A percentile compares a stretch with the other conserved stretches of the same genome.
These are phyloP conservation scores for Cladosporium oxysporum DNA, from an alignment of 2,329 filamentous ascomycete genomes.

Conservation along the genomic window DNA sequence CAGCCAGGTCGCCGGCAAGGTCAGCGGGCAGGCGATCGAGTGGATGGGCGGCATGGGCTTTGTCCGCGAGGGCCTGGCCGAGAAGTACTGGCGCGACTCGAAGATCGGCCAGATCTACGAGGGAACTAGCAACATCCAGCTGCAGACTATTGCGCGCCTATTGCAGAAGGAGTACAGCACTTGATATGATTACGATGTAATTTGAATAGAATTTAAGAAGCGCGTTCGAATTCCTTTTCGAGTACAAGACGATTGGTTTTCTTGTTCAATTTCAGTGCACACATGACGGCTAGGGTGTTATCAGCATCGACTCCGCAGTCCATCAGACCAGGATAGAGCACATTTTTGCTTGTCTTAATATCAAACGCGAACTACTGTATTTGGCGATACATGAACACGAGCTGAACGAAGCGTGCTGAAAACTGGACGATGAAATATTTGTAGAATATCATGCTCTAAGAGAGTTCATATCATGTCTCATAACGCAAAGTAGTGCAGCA, in stretches of 20 bases:
- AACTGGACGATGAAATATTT: too few species aligned
- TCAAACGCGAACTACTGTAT: too few species aligned
- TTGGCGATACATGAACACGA: too few species aligned
- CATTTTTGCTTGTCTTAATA: too few species aligned
- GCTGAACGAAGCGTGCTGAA: too few species aligned
- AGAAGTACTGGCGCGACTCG: slow-evolving; percentile 97
- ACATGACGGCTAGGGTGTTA: too few species aligned
- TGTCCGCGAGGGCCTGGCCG: slow-evolving; percentile 89
- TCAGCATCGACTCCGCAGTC: too few species aligned
- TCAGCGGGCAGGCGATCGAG: slow-evolving; percentile 84
- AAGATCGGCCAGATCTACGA: slow-evolving; percentile 90
- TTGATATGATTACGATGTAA: not conserved
- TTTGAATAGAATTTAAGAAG: not conserved
- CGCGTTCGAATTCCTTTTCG: not conserved
- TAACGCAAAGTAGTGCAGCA: not conserved
- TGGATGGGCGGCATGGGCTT: slow-evolving; percentile 99
- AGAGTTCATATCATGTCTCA: not conserved
- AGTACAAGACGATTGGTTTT: too few species aligned
- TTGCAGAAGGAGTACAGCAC: slow-evolving; percentile 68
- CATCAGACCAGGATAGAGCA: too few species aligned
- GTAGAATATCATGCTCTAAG: not conserved
- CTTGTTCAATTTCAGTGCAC: too few species aligned
- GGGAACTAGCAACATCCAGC: slow-evolving; percentile 76
- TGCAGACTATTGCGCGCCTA: slow-evolving; percentile 70
- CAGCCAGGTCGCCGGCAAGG: slow-evolving; percentile 86